Percentiles rank a stretch among this genome's conserved stretches.
Conservation (phyloP, 2,329 filamentous ascomycete genomes). For the Cladophialophora chaetospira region DNA sequence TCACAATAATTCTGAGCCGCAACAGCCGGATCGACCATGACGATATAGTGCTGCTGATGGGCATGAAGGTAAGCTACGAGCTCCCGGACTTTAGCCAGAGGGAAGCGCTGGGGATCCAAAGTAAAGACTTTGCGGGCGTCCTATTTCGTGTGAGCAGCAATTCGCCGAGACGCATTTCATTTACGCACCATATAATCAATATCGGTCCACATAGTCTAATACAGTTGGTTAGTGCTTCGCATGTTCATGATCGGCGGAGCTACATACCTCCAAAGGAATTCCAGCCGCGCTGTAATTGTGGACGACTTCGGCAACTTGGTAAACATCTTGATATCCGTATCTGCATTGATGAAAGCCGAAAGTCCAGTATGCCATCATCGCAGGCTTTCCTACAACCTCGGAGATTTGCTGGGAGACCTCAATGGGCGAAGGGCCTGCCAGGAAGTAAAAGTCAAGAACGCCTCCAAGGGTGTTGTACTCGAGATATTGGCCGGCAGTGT, state of each 20-base stretch:
- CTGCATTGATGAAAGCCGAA: slow-evolving; percentile 65
- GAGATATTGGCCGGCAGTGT: slow-evolving; percentile 65
- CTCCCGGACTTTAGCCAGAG: slow-evolving; percentile 57
- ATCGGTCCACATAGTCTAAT: slow-evolving; percentile 46
- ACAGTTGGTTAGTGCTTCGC: not conserved
- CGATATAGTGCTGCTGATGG: slow-evolving; percentile 68
- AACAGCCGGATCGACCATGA: slow-evolving; percentile 71
- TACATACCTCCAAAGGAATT: slow-evolving; percentile 40
- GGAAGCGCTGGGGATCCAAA: slow-evolving; percentile 41
- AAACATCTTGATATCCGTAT: slow-evolving; percentile 61
- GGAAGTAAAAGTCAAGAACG: slow-evolving; percentile 71
- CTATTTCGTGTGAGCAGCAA: not conserved
- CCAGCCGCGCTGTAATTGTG: slow-evolving; percentile 46
- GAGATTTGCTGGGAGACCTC: slow-evolving; percentile 63
- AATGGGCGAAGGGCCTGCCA: slow-evolving; percentile 60
- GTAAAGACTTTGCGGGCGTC: slow-evolving; percentile 39
- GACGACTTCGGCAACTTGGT: slow-evolving; percentile 47
- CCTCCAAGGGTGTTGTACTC: slow-evolving; percentile 81
- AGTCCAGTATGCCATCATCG: slow-evolving; percentile 66
- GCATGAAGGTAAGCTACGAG: slow-evolving; percentile 67
- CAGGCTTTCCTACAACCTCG: slow-evolving; percentile 57
- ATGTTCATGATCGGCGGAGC: not conserved
- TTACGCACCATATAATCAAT: slow-evolving; percentile 27
- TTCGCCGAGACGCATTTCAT: slow-evolving; percentile 13
- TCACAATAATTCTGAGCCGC: slow-evolving; percentile 51